Evolutionary conservation across 1,284 basidiomycete genomes (phyloP), one percentile per base, ranked within the genome.

Genomic region (Vanrija humicola): DNA sequence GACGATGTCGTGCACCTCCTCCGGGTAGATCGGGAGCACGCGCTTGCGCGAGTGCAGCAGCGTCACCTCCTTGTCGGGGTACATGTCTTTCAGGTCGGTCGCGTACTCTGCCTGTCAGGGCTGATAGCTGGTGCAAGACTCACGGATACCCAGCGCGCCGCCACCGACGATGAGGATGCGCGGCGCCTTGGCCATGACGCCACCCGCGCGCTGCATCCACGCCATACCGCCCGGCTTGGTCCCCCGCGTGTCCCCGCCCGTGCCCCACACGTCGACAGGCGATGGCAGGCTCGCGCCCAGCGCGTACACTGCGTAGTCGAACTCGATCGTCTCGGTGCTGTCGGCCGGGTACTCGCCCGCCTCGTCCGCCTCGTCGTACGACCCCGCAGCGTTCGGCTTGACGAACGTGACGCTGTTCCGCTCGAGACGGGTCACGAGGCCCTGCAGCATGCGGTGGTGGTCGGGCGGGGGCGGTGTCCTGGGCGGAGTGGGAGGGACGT

Each of bases 361-460:
- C 40, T 34, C n/a, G 47, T 62, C 52, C 15, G 44, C n/a, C 19
- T 48, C 46, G 57, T 49, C 47, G 46, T 58, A 59, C 14, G 46
- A 23, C 16, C 50, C 50, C 9, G 18, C 10, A 16, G 46, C 38
- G 50, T 44, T 46, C 5, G 67, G 64, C 18, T 58, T 61, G 52
- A 59, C 79, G 46, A 84, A 78, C 0, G 78, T 82, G 46, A 86
- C 69, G 23, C 76, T 72, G 62, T 80, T 72, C 7, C 75, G 61
- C 23, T 73, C 63, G 53, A 86, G 72, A 3, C 78, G 74, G 1
- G 75, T 78, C 28, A 86, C 77, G 10, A 78, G 77, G 5, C 79
- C 82, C 53, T 83, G 80, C 28, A 83, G 68, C 45, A 79, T 68
- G 25, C 54, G 77, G 75, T 42, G 66, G 16, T 38, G 43, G 25